Percentiles rank a stretch among this genome's conserved stretches.
Evolutionary conservation across 768 basidiomycete genomes (phyloP).

Genomic region (Macrocybe gigantea): DNA sequence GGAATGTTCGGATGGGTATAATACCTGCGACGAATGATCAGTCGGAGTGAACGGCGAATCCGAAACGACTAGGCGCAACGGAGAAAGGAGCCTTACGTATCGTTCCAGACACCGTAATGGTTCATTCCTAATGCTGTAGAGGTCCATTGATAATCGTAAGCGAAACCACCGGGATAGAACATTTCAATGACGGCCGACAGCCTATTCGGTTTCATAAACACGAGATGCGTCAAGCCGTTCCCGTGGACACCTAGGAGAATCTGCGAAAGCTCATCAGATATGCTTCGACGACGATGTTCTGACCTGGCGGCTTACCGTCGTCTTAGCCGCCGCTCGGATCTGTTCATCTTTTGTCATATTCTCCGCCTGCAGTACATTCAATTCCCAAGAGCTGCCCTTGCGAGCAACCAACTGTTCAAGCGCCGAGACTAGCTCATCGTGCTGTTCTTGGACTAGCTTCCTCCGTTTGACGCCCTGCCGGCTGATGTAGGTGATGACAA

Average conservation of each 20-base stretch:
- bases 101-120: slow-evolving; percentile 79
- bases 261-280: slow-evolving; percentile 23
- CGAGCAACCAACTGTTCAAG: slow-evolving; percentile 44
- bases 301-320: slow-evolving; percentile 48
- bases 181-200: slow-evolving; percentile 83
- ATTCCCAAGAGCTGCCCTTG: slow-evolving; percentile 44
- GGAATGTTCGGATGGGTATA: slow-evolving; percentile 40
- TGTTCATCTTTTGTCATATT: slow-evolving; percentile 72
- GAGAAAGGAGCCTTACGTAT: slow-evolving; percentile 42
- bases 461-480: slow-evolving; percentile 52
- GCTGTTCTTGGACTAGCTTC: slow-evolving; percentile 50
- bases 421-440: slow-evolving; percentile 45
- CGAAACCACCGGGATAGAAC: slow-evolving; percentile 75
- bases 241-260: slow-evolving; percentile 72
- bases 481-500: slow-evolving; percentile 71
- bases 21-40: slow-evolving; percentile 10
- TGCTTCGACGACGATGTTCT: neutral
- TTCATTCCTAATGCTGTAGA: slow-evolving; percentile 63
- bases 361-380: slow-evolving; percentile 59
- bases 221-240: slow-evolving; percentile 79
- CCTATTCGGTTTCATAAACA: slow-evolving; percentile 74
- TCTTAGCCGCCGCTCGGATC: slow-evolving; percentile 53
- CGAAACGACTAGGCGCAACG: neutral
- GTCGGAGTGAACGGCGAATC: neutral
- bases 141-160: slow-evolving; percentile 87